A percentile compares a stretch with the other conserved stretches of the same genome.
phyloP scores from a whole-genome alignment of 1,139 yeast species.

The Diutina ranongensis region DNA sequence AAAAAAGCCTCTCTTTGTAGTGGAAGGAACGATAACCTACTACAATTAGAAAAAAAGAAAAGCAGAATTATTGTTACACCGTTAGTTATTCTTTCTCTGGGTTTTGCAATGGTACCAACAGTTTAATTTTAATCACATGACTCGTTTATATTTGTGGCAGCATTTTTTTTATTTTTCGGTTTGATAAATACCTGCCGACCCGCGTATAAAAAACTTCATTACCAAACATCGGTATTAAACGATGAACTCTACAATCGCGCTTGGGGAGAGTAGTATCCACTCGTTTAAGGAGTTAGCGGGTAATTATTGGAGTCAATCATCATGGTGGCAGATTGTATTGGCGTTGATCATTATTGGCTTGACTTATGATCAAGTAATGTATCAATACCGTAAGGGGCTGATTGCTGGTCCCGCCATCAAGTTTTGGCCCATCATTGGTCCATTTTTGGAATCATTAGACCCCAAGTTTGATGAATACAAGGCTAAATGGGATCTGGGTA shows the following conservation, averaged over 20 bases:
- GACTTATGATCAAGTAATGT: slow-evolving; percentile 71
- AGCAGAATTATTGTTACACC: too few relatives aligned
- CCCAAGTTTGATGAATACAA: slow-evolving; percentile 91
- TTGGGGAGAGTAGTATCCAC: background rate
- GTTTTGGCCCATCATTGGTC: slow-evolving; percentile 92
- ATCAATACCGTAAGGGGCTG: slow-evolving; percentile 67
- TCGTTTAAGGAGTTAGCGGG: background rate
- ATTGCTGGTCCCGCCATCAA: slow-evolving; percentile 86
- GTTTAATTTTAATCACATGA: too few relatives aligned
- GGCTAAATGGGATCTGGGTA: slow-evolving; percentile 92
- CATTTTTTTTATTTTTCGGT: too few relatives aligned
- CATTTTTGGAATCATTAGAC: slow-evolving; percentile 88
- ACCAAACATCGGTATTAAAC: background rate
- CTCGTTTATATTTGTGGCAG: too few relatives aligned
- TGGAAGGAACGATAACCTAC: too few relatives aligned
- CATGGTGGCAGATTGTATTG: slow-evolving; percentile 18
- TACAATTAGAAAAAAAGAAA: too few relatives aligned
- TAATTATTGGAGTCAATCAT: background rate
- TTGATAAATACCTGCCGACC: background rate
- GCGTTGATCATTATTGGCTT: slow-evolving; percentile 41
- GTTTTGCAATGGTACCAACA: too few relatives aligned
- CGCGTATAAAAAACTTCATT: background rate
- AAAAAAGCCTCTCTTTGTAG: too few relatives aligned
- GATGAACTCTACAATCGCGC: slow-evolving; percentile 3
- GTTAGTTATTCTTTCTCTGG: too few relatives aligned